Evolutionary conservation across 306 rosid genomes (phyloP).

Genomic region (Alnus glutinosa): DNA sequence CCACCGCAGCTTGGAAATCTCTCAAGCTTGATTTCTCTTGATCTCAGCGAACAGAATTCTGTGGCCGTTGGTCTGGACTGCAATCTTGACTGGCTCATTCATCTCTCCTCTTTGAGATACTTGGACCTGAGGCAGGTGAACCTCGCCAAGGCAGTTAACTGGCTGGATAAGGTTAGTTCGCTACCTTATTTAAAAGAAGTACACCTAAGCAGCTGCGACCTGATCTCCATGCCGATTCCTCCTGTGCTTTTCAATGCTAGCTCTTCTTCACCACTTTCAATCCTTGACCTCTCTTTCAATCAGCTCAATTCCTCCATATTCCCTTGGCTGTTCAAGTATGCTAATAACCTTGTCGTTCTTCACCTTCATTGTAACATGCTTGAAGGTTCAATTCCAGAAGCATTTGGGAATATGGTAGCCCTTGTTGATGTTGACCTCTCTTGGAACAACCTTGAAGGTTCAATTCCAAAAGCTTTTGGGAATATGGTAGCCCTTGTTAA

Average conservation of each 20-base stretch:
- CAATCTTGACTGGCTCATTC: no score
- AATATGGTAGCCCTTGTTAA: no score
- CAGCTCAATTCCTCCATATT: background rate
- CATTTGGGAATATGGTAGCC: background rate
- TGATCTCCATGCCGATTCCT: background rate
- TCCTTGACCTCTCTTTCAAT: background rate
- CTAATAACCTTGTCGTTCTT: background rate
- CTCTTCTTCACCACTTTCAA: background rate
- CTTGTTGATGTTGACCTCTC: background rate
- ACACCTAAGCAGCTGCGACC: no score
- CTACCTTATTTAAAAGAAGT: background rate
- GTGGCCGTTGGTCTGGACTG: no score
- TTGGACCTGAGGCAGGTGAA: background rate
- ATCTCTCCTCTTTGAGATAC: no score
- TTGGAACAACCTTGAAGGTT: no score
- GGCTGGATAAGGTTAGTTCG: background rate
- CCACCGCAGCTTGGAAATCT: constrained; percentile 25
- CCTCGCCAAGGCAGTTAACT: background rate
- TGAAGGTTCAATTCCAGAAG: constrained; percentile 3
- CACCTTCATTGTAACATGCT: rapidly evolving
- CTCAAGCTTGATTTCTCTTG: constrained; percentile 16
- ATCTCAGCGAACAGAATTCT: background rate
- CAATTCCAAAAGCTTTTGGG: no score
- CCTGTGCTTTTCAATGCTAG: background rate
- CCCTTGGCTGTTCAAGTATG: constrained; percentile 2